phyloP scores from a whole-genome alignment of 2,329 filamentous ascomycete species.

The Exophiala spinifera region DNA sequence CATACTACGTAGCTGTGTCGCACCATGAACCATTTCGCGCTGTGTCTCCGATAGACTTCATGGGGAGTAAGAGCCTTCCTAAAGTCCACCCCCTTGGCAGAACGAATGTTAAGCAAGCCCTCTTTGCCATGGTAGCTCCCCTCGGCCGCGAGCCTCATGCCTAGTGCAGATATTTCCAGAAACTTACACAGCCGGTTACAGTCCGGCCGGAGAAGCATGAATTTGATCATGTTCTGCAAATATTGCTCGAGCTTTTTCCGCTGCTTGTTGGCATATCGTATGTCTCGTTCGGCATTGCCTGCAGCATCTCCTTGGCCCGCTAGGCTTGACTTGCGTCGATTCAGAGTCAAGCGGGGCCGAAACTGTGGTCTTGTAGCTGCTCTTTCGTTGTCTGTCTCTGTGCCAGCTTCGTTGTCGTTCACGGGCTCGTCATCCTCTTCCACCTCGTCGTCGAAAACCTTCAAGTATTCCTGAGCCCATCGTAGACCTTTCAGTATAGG shows the following conservation, averaged over 20 bases:
- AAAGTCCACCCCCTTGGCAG: slow-evolving; percentile 83
- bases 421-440: slow-evolving; percentile 44
- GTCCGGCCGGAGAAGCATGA: slow-evolving; percentile 93
- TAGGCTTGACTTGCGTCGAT: slow-evolving; percentile 58
- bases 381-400: slow-evolving; percentile 66
- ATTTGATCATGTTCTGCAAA: slow-evolving; percentile 87
- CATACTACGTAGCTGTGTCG: slow-evolving; percentile 96
- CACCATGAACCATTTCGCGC: slow-evolving; percentile 97
- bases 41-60: slow-evolving; percentile 65
- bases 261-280: slow-evolving; percentile 40
- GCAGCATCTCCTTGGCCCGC: slow-evolving; percentile 39
- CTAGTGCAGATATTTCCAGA: slow-evolving; percentile 87
- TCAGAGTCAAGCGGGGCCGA: slow-evolving; percentile 55
- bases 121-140: slow-evolving; percentile 98
- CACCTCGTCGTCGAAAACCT: slow-evolving; percentile 74
- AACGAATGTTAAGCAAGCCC: slow-evolving; percentile 87
- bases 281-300: slow-evolving; percentile 42
- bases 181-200: slow-evolving; percentile 96
- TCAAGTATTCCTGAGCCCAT: slow-evolving; percentile 55
- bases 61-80: slow-evolving; percentile 74
- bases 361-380: slow-evolving; percentile 50
- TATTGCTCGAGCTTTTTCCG: slow-evolving; percentile 84
- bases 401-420: slow-evolving; percentile 57
- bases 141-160: slow-evolving; percentile 88
- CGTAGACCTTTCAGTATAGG: slow-evolving; percentile 79